These are phyloP conservation scores for Lithospermum erythrorhizon DNA, from an alignment of 257 asterid species.

Conservation along the genomic window DNA sequence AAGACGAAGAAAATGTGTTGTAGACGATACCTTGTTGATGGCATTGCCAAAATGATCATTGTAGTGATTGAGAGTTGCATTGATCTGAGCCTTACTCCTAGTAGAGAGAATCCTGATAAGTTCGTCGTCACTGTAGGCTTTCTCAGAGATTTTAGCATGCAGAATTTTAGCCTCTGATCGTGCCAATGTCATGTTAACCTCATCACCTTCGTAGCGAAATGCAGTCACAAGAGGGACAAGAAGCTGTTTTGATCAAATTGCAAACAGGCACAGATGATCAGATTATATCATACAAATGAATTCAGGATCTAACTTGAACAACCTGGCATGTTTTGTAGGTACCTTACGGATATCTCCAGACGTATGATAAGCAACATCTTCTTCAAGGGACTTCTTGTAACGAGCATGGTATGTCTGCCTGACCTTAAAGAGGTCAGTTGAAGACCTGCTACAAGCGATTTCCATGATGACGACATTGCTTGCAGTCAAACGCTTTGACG, in stretches of 20 bases:
- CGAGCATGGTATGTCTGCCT: too few species aligned
- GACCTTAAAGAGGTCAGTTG: conserved; percentile 36
- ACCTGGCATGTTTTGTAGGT: too few species aligned
- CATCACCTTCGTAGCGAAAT: conserved; percentile 80
- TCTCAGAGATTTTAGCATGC: conserved; percentile 56
- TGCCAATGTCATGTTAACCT: conserved; percentile 60
- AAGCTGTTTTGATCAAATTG: conserved; percentile 36
- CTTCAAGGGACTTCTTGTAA: too few species aligned
- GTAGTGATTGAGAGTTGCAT: conserved; percentile 73
- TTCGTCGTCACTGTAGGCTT: conserved; percentile 64
- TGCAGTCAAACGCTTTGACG: conserved; percentile 46
- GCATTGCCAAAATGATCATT: conserved; percentile 59
- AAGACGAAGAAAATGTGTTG: background rate
- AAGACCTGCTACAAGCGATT: conserved; percentile 65
- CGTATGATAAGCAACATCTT: too few species aligned
- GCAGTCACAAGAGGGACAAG: conserved; percentile 88
- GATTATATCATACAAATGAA: too few species aligned
- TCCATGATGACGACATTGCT: conserved; percentile 68
- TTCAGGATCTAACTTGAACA: too few species aligned
- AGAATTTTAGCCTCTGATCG: conserved; percentile 73
- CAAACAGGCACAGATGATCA: too few species aligned
- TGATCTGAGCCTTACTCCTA: conserved; percentile 88
- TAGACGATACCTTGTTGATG: conserved; percentile 50
- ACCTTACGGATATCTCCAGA: too few species aligned
- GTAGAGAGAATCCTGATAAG: conserved; percentile 61